Evolutionary conservation across 768 basidiomycete species (phyloP).

Genomic region (Leccinum pellstonianum): DNA sequence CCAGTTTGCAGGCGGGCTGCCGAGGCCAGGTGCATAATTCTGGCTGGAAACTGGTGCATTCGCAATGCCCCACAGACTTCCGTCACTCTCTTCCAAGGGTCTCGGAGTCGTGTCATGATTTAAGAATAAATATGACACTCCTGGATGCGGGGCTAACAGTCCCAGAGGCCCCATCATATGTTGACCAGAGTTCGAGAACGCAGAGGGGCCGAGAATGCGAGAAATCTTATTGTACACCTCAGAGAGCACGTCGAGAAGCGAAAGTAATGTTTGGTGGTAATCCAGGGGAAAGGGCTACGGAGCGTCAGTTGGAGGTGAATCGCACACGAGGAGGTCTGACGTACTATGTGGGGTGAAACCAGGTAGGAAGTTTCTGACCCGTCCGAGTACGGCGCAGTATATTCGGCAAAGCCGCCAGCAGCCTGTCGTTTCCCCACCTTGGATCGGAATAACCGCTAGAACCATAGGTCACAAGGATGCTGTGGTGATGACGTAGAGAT

Average conservation of each 20-base stretch:
- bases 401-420: conserved; percentile 55
- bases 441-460: conserved; percentile 58
- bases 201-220: conserved; percentile 79
- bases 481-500: neutral
- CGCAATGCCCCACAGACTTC: conserved; percentile 74
- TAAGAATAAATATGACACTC: conserved; percentile 74
- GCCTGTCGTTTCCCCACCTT: conserved; percentile 54
- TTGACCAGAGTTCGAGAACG: conserved; percentile 64
- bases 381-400: conserved; percentile 59
- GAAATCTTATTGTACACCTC: conserved; percentile 88
- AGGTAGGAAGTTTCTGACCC: conserved; percentile 66
- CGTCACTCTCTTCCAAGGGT: conserved; percentile 41
- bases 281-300: conserved; percentile 82
- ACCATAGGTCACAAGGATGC: conserved; percentile 10
- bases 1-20: conserved; percentile 61
- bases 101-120: conserved; percentile 38
- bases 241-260: conserved; percentile 84
- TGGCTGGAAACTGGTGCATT: conserved; percentile 39
- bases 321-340: conserved; percentile 26
- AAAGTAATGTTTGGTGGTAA: conserved; percentile 86
- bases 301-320: conserved; percentile 6
- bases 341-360: conserved; percentile 70
- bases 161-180: conserved; percentile 79
- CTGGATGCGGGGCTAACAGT: conserved; percentile 73
- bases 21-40: conserved; percentile 35